Evolutionary conservation across 2,329 filamentous ascomycete species (phyloP).

Genomic region (Cladosporium sp.): DNA sequence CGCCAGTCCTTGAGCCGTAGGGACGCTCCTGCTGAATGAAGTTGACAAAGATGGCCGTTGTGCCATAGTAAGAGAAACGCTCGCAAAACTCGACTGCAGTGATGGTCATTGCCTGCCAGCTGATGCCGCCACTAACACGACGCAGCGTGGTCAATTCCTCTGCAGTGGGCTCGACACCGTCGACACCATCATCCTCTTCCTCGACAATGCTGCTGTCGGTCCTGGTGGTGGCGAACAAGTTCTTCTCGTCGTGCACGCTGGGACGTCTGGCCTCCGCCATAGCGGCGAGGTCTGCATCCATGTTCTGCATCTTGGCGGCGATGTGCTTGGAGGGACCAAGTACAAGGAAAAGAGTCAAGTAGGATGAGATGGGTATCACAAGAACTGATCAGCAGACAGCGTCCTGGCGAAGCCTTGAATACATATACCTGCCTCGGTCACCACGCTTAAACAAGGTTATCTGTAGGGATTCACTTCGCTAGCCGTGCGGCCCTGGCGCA

Average conservation of each 20-base stretch:
- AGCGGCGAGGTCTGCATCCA: constrained; percentile 14
- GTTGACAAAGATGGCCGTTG: constrained; percentile 47
- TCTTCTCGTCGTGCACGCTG: constrained; percentile 16
- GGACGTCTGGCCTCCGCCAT: constrained; percentile 24
- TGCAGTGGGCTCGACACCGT: constrained; percentile 33
- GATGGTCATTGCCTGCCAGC: constrained; percentile 44
- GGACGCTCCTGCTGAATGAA: constrained; percentile 38
- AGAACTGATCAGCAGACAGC: background rate
- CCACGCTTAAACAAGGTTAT: constrained; percentile 9
- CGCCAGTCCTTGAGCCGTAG: constrained; percentile 34
- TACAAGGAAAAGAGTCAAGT: background rate
- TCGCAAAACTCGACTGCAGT: constrained; percentile 48
- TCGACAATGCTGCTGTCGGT: constrained; percentile 13
- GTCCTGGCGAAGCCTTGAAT: background rate
- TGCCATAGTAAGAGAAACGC: constrained; percentile 42
- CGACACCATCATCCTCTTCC: constrained; percentile 11
- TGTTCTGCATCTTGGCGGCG: constrained; percentile 5
- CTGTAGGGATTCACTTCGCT: background rate
- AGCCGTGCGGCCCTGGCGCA: background rate
- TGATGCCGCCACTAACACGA: constrained; percentile 43
- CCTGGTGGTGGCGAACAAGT: constrained; percentile 9
- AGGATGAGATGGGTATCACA: background rate
- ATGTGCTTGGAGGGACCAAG: constrained; percentile 6
- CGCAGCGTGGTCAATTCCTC: constrained; percentile 42
- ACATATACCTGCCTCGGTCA: constrained; percentile 4